These are phyloP conservation scores for Nicotiana undulata DNA, from an alignment of 257 asterid genomes.

Conservation along the genomic window DNA sequence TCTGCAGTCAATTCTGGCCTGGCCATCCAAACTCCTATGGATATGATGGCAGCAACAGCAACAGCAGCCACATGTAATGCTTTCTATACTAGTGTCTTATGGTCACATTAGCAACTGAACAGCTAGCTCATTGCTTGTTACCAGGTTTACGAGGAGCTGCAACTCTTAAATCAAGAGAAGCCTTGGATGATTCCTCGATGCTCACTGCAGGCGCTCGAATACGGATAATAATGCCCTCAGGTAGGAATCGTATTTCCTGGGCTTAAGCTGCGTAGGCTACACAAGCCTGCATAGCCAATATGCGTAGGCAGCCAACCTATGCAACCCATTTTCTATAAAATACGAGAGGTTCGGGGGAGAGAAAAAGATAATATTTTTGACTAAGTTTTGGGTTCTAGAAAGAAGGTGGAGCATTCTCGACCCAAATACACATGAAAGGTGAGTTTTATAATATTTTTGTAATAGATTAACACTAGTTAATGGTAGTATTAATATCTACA, in stretches of 20 bases:
- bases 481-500: too few species aligned
- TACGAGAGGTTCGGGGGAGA: too few species aligned
- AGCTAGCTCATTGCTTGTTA: conserved; percentile 3
- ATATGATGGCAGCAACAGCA: conserved; percentile 57
- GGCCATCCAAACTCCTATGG: conserved; percentile 49
- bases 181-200: conserved; percentile 24
- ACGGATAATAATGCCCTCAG: conserved; percentile 52
- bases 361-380: too few species aligned
- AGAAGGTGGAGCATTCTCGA: too few species aligned
- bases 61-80: conserved; percentile 57
- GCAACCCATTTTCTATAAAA: too few species aligned
- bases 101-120: not conserved
- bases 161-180: conserved; percentile 53
- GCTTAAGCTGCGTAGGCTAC: too few species aligned
- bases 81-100: not conserved
- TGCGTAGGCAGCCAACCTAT: too few species aligned
- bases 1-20: conserved; percentile 57
- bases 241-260: conserved; percentile 17
- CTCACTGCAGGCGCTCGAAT: conserved; percentile 38
- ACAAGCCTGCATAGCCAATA: too few species aligned
- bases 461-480: too few species aligned
- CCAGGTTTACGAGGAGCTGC: conserved; percentile 58
- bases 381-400: too few species aligned
- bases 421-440: too few species aligned
- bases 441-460: too few species aligned